Evolutionary conservation across 768 basidiomycete species (phyloP).

Genomic region (Boletus pseudopeckii): DNA sequence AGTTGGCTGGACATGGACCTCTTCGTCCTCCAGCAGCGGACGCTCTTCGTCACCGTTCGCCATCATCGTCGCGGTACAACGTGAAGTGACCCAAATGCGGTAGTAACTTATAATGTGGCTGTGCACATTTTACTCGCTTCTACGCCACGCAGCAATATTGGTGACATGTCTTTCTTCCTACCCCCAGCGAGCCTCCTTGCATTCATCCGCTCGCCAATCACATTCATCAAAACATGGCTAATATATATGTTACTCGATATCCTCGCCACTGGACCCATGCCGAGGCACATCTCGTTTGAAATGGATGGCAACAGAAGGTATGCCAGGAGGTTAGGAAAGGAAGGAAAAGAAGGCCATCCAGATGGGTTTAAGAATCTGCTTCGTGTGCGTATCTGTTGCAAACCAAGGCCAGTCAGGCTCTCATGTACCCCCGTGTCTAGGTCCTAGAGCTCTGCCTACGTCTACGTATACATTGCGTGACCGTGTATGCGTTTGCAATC

Average conservation of each 20-base stretch:
- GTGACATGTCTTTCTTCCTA: not conserved
- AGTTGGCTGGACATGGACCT: constrained; percentile 2
- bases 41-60: constrained; percentile 29
- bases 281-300: constrained; percentile 87
- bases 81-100: not conserved
- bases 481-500: constrained; percentile 96
- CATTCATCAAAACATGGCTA: constrained; percentile 23
- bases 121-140: not conserved
- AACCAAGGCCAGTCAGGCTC: not conserved
- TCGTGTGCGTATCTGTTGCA: constrained; percentile 51
- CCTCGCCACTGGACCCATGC: constrained; percentile 80
- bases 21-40: constrained; percentile 19
- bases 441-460: constrained; percentile 80
- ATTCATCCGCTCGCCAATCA: constrained; percentile 9
- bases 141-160: too few species aligned
- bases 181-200: constrained; percentile 4
- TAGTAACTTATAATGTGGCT: constrained; percentile 15
- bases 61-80: constrained; percentile 1
- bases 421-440: constrained; percentile 38
- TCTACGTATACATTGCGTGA: constrained; percentile 78
- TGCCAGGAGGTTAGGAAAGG: constrained; percentile 64
- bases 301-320: constrained; percentile 98
- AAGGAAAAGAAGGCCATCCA: constrained; percentile 74
- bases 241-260: constrained; percentile 54
- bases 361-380: constrained; percentile 81